These are phyloP conservation scores for Sarocladium oryzae DNA, from an alignment of 2,329 filamentous ascomycete species.

Conservation along the genomic window DNA sequence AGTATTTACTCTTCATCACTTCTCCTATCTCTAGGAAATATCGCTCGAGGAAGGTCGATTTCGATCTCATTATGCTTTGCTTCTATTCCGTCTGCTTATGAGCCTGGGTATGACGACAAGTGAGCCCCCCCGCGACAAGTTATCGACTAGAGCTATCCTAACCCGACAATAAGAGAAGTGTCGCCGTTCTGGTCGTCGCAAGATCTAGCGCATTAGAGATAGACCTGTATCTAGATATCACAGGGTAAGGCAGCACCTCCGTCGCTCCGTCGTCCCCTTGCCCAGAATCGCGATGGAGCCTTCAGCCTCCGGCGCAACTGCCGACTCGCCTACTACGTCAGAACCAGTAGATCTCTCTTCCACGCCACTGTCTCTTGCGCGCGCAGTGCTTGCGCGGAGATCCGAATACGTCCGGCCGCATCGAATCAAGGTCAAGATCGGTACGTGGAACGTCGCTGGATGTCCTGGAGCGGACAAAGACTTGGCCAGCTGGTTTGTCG, in stretches of 20 bases:
- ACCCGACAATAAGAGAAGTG: no score
- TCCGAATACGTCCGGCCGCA: conserved; percentile 72
- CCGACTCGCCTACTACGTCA: conserved; percentile 17
- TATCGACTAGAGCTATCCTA: background rate
- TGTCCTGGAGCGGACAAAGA: conserved; percentile 83
- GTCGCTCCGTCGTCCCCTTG: background rate
- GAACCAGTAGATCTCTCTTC: conserved; percentile 39
- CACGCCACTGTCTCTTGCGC: conserved; percentile 54
- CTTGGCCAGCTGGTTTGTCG: conserved; percentile 80
- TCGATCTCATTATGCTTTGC: background rate
- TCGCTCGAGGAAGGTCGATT: background rate
- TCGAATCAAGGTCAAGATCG: conserved; percentile 78
- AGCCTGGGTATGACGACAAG: conserved; percentile 5
- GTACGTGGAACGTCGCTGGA: conserved; percentile 90
- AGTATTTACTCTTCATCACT: background rate
- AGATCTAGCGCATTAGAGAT: background rate
- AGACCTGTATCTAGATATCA: background rate
- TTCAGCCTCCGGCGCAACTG: background rate
- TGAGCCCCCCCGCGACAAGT: background rate
- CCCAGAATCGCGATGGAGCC: background rate
- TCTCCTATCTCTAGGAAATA: background rate
- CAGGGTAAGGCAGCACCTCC: background rate
- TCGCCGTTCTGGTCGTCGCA: no score
- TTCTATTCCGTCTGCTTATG: background rate
- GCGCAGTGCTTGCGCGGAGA: conserved; percentile 63